Evolutionary conservation across 2,329 filamentous ascomycete genomes (phyloP).

Genomic region (Pseudogymnoascus sp.): DNA sequence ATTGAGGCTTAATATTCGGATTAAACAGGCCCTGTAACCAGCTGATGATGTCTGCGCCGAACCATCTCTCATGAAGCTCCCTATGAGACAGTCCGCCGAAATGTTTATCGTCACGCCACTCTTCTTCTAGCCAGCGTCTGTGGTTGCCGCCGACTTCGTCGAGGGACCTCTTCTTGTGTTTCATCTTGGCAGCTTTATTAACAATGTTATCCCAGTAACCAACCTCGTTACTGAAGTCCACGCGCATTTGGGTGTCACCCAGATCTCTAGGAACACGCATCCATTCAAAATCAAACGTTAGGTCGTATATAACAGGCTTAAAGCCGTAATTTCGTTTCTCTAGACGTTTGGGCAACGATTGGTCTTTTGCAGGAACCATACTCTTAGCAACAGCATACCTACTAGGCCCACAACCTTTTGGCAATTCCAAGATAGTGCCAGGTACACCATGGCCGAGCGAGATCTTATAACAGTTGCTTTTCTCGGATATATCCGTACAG

Average conservation of each 20-base stretch:
- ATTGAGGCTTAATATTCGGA: constrained; percentile 18
- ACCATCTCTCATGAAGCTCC: constrained; percentile 27
- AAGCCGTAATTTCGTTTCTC: neutral
- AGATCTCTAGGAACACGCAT: constrained; percentile 26
- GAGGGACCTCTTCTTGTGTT: constrained; percentile 10
- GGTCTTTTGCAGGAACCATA: constrained; percentile 17
- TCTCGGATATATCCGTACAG: constrained; percentile 20
- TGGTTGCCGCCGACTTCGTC: constrained; percentile 21
- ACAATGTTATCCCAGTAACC: constrained; percentile 33
- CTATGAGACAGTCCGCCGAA: constrained; percentile 16
- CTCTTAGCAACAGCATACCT: constrained; percentile 23
- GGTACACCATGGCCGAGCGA: constrained; percentile 22
- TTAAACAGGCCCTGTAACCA: constrained; percentile 20
- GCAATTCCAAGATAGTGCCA: constrained; percentile 27
- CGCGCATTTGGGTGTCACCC: constrained; percentile 29
- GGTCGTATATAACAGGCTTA: constrained; percentile 26
- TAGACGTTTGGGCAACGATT: constrained; percentile 20
- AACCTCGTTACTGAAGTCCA: constrained; percentile 33
- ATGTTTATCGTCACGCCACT: constrained; percentile 25
- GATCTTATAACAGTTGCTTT: constrained; percentile 25
- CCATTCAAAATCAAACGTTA: constrained; percentile 37
- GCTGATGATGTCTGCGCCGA: constrained; percentile 21
- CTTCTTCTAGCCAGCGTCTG: constrained; percentile 26
- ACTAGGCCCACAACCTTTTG: constrained; percentile 23
- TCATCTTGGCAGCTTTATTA: neutral